phyloP scores from a whole-genome alignment of 768 basidiomycete species.

The Chalciporus piperatus region DNA sequence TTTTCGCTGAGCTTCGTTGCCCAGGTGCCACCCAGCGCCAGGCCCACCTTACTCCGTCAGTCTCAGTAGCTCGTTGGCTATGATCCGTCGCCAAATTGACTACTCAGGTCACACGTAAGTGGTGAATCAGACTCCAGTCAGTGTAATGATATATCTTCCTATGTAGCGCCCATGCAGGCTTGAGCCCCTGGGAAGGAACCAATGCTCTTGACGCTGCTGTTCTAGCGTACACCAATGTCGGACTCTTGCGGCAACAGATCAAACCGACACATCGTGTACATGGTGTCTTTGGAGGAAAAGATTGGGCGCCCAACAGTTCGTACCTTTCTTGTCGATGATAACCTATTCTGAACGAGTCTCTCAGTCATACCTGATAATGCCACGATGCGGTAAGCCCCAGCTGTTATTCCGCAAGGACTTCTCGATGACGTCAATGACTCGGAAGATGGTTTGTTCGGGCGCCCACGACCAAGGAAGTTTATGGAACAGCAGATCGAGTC shows the following conservation, averaged over 20 bases:
- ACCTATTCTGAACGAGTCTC: background rate
- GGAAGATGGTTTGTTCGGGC: slow-evolving; percentile 71
- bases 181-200: slow-evolving; percentile 81
- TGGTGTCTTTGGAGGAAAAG: slow-evolving; percentile 71
- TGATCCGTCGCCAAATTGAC: slow-evolving; percentile 59
- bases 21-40: slow-evolving; percentile 81
- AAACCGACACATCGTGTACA: slow-evolving; percentile 76
- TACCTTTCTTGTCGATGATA: background rate
- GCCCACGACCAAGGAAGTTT: slow-evolving; percentile 59
- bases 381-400: slow-evolving; percentile 54
- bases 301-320: slow-evolving; percentile 74
- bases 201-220: slow-evolving; percentile 89
- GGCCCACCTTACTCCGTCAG: slow-evolving; percentile 70
- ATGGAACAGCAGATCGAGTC: slow-evolving; percentile 57
- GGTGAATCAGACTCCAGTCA: background rate
- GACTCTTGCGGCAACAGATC: slow-evolving; percentile 79
- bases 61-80: slow-evolving; percentile 60
- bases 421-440: background rate
- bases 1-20: background rate
- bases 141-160: background rate
- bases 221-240: slow-evolving; percentile 75
- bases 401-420: background rate
- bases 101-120: slow-evolving; percentile 70
- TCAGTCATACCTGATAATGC: slow-evolving; percentile 83
- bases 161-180: slow-evolving; percentile 68